These are phyloP conservation scores for Chytriomyces sp. DNA, from an alignment of 192 early-diverging fungal species.

Conservation along the genomic window DNA sequence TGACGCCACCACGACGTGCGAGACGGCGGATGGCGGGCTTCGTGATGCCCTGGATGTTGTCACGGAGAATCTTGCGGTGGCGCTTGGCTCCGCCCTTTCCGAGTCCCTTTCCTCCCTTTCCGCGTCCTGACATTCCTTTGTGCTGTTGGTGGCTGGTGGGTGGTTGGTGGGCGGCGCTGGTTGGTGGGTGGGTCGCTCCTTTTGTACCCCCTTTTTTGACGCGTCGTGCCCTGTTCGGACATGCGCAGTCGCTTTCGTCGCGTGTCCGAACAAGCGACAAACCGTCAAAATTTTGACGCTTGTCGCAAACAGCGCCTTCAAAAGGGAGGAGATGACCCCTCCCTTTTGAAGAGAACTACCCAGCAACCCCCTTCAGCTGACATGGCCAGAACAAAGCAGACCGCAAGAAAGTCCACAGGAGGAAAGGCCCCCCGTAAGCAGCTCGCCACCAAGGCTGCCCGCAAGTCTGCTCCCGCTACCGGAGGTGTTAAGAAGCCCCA, in stretches of 20 bases:
- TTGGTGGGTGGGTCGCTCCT: not conserved
- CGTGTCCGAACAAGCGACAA: not conserved
- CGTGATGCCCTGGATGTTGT: constrained; percentile 64
- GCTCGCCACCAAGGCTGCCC: constrained; percentile 92
- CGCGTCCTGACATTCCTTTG: constrained; percentile 88
- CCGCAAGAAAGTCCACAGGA: constrained; percentile 98
- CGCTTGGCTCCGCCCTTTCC: constrained; percentile 99
- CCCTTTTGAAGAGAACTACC: constrained; percentile 7
- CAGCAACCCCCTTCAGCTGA: constrained; percentile 5
- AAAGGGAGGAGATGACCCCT: not conserved
- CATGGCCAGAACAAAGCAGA: constrained; percentile 87
- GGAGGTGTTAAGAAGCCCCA: constrained; percentile 89
- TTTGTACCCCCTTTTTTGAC: not conserved
- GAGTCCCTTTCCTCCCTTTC: constrained; percentile 99
- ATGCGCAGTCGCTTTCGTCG: not conserved
- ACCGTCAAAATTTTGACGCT: not conserved
- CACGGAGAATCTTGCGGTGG: constrained; percentile 99
- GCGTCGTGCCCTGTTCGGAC: not conserved
- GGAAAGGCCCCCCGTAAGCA: constrained; percentile 99
- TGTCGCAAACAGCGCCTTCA: not conserved
- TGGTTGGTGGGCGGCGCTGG: not conserved
- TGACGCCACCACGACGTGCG: constrained; percentile 98
- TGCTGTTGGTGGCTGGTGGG: not conserved
- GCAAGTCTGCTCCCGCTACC: constrained; percentile 93
- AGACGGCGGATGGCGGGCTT: constrained; percentile 69